These are phyloP conservation scores for Moricandia arvensis DNA, from an alignment of 345 rosid species.

Conservation along the genomic window DNA sequence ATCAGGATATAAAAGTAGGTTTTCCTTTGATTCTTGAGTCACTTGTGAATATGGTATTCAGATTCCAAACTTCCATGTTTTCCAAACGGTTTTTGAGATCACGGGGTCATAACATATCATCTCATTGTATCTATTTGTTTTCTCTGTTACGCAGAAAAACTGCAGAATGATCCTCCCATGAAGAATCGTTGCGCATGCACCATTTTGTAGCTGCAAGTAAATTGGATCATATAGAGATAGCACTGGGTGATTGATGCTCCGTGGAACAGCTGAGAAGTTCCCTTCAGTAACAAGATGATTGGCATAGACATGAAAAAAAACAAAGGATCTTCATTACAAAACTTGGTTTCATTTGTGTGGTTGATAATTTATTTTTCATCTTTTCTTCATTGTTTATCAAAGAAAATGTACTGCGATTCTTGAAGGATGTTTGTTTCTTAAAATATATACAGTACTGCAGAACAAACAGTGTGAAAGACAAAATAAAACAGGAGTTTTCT, in stretches of 20 bases:
- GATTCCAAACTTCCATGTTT: conserved; percentile 3
- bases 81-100: not conserved
- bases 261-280: conserved; percentile 29
- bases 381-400: conserved; percentile 14
- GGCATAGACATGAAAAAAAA: conserved; percentile 19
- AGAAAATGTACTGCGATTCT: conserved; percentile 10
- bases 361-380: conserved; percentile 13
- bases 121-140: not conserved
- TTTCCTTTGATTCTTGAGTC: no score
- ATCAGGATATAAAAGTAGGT: no score
- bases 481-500: not conserved
- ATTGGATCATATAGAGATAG: conserved; percentile 23
- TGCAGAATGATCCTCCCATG: conserved; percentile 44
- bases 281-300: not conserved
- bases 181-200: conserved; percentile 57
- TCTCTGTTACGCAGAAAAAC: conserved; percentile 46
- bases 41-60: not conserved
- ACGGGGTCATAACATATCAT: conserved; percentile 6
- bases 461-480: not conserved
- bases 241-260: conserved; percentile 16
- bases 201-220: conserved; percentile 54
- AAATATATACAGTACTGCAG: conserved; percentile 8
- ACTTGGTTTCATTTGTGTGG: conserved; percentile 26
- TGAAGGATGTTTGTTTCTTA: conserved; percentile 1
- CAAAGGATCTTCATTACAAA: conserved; percentile 19